Base-by-base conservation (phyloP, 805 yeast species). In the Starmera caribaea region DNA sequence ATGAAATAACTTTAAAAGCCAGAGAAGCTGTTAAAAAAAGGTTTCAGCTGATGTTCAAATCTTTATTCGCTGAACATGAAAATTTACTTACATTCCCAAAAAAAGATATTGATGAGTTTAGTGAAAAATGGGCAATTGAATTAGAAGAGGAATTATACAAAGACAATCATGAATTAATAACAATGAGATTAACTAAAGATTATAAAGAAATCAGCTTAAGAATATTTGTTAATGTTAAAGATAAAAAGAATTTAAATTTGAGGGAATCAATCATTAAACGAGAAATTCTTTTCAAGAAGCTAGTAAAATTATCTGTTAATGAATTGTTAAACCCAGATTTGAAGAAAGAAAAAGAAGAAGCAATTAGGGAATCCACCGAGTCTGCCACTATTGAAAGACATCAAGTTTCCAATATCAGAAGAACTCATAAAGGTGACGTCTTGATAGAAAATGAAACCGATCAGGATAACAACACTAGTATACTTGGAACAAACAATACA, bases 381-480 rank as follows among this genome's bases (percentile, higher is more conserved):
- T 79, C 81, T 41, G 71, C 83, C 14, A 82, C 88, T 12, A 61
- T 88, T 37, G 78, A 79, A 34, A 69, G 60, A 17, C 75, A 73
- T 30, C 71, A 66, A 32, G 75, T 68, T 28, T 87, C 87, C 14
- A 70, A 79, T 35, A 75, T 85, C 47, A 69, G 86, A 48, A 70
- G 87, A 50, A 85, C 96, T 3, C 95, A 87, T 56, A 84, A 82
- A 57, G 96, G 96, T 21, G 95, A 88, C 45, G 89, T 83, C 53
- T 57, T 83, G n/a, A 69, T 85, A 6, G 94, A 82, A 41, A 64
- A 59, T 33, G 74, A 68, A 17, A 73, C 68, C 32, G 57, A 54
- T 36, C 57, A 55, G 30, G 24, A 17, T 33, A 12, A 21, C 26
- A 21, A 5, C 26, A 21, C 6, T 21, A 9, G 6, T 21, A 46